Evolutionary conservation across 352 stramenopile genomes (phyloP).

Genomic region (Phytopythium litorale): DNA sequence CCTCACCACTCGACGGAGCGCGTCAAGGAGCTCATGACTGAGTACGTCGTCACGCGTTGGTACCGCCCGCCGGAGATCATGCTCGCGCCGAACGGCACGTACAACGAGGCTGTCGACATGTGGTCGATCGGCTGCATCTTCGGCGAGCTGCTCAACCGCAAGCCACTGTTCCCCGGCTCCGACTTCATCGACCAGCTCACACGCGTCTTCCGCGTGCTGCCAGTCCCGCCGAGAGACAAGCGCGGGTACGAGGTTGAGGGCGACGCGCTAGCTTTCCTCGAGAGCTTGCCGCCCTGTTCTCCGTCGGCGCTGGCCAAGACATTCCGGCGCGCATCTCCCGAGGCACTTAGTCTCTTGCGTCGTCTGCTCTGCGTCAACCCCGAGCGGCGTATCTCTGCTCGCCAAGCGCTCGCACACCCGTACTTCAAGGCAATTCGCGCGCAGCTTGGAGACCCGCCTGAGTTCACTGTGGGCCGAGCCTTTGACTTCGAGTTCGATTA

Average conservation of each 20-base stretch:
- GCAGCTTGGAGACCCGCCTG: slow-evolving; percentile 65
- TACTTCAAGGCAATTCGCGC: slow-evolving; percentile 84
- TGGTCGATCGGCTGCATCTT: slow-evolving; percentile 93
- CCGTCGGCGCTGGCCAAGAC: slow-evolving; percentile 62
- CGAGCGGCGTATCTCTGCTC: slow-evolving; percentile 82
- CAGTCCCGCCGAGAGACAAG: slow-evolving; percentile 67
- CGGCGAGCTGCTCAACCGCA: slow-evolving; percentile 84
- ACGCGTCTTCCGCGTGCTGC: slow-evolving; percentile 65
- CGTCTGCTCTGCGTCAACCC: slow-evolving; percentile 89
- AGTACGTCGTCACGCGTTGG: slow-evolving; percentile 86
- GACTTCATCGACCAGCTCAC: slow-evolving; percentile 85
- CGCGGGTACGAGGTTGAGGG: slow-evolving; percentile 71
- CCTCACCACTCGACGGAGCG: slow-evolving; percentile 34
- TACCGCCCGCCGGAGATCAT: slow-evolving; percentile 85
- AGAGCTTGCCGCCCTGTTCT: slow-evolving; percentile 67
- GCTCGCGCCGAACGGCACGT: slow-evolving; percentile 69
- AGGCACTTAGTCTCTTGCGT: slow-evolving; percentile 64
- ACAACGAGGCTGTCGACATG: slow-evolving; percentile 83
- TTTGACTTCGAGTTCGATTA: slow-evolving; percentile 88
- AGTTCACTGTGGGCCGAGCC: slow-evolving; percentile 56
- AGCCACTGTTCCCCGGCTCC: slow-evolving; percentile 67
- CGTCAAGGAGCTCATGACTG: slow-evolving; percentile 69
- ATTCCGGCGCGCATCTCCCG: slow-evolving; percentile 61
- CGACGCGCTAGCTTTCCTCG: slow-evolving; percentile 73
- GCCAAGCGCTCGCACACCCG: slow-evolving; percentile 87